phyloP scores from a whole-genome alignment of 202 grass and related monocot species.

The Tripidium arundinaceum region DNA sequence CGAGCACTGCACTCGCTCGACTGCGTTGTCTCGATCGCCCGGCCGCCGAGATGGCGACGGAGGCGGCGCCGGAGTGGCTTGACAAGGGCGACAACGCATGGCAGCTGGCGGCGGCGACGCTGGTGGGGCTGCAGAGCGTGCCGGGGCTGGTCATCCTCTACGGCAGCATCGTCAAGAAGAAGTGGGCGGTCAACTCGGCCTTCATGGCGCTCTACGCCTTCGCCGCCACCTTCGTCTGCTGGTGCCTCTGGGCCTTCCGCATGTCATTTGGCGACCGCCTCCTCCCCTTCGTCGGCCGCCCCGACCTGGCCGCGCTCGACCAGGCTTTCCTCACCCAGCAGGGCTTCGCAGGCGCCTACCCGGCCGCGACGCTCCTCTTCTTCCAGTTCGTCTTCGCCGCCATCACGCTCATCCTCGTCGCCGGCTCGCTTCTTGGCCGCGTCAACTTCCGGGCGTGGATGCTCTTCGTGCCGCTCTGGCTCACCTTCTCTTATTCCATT shows the following conservation, averaged over 20 bases:
- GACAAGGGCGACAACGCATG: slow-evolving; percentile 72
- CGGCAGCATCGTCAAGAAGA: slow-evolving; percentile 77
- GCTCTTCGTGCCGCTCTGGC: slow-evolving; percentile 71
- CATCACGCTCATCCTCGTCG: slow-evolving; percentile 73
- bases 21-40: not conserved
- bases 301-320: slow-evolving; percentile 45
- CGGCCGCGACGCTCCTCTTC: slow-evolving; percentile 63
- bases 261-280: slow-evolving; percentile 74
- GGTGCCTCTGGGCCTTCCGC: slow-evolving; percentile 67
- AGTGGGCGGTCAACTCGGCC: slow-evolving; percentile 79
- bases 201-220: slow-evolving; percentile 88
- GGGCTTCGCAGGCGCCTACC: slow-evolving; percentile 67
- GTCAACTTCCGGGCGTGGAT: slow-evolving; percentile 74
- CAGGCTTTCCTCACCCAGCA: slow-evolving; percentile 40
- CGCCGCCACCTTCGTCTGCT: slow-evolving; percentile 56
- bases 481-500: slow-evolving; percentile 70
- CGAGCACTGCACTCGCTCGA: not conserved
- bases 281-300: slow-evolving; percentile 55
- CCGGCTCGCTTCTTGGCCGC: slow-evolving; percentile 61
- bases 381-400: slow-evolving; percentile 85
- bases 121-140: slow-evolving; percentile 71
- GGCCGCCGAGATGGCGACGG: slow-evolving; percentile 38
- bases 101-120: slow-evolving; percentile 67
- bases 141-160: slow-evolving; percentile 72
- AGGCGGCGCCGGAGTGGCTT: slow-evolving; percentile 58